Conservation (phyloP, 2,329 filamentous ascomycete genomes). For the Helminthosporium solani region DNA sequence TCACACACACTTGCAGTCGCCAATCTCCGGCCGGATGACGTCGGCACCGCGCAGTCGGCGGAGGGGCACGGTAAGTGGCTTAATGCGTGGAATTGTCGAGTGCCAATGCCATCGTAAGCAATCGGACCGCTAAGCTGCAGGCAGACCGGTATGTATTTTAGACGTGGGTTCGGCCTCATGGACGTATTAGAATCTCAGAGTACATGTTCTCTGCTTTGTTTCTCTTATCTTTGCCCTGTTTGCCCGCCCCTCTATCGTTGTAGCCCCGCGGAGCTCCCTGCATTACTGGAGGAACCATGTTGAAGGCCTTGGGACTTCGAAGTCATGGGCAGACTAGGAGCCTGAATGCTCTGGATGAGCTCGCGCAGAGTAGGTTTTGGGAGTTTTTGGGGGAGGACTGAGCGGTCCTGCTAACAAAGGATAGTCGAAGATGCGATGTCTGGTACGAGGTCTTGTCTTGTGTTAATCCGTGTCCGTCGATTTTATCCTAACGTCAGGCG, state of each 20-base stretch:
- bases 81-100: too few relatives aligned
- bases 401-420: slow-evolving; percentile 19
- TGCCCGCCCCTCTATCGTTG: slow-evolving; percentile 5
- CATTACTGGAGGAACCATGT: slow-evolving; percentile 10
- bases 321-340: slow-evolving; percentile 52
- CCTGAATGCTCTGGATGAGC: slow-evolving; percentile 58
- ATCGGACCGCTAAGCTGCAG: not conserved
- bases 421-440: slow-evolving; percentile 51
- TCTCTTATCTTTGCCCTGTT: slow-evolving; percentile 5
- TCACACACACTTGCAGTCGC: too few relatives aligned
- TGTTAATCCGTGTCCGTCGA: not conserved
- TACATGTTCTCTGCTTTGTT: slow-evolving; percentile 3
- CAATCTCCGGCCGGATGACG: not conserved
- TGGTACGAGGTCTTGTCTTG: slow-evolving; percentile 31
- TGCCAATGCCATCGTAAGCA: not conserved
- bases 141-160: slow-evolving; percentile 20
- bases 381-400: not conserved
- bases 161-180: not conserved
- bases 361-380: slow-evolving; percentile 54
- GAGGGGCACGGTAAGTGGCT: too few relatives aligned
- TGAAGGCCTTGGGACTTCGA: not conserved
- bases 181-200: too few relatives aligned
- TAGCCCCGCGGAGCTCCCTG: not conserved
- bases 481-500: slow-evolving; percentile 27
- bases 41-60: not conserved